Conservation (phyloP, 345 rosid species). For the Citrus hindsii region DNA sequence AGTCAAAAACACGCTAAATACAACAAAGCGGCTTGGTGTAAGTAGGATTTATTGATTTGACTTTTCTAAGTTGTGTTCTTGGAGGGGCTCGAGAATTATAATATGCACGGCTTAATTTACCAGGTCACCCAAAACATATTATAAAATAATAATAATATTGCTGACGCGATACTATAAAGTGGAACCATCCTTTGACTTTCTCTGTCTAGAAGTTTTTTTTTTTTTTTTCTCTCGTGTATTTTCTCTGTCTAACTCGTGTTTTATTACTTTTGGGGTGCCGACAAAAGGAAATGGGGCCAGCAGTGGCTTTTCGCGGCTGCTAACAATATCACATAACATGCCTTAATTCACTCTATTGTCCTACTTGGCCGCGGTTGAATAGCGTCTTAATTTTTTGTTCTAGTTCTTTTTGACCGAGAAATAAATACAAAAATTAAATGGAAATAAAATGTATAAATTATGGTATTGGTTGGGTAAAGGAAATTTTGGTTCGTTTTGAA, state of each 20-base stretch:
- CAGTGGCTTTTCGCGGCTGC: background rate
- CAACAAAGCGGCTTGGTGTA: conserved; percentile 2
- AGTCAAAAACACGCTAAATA: conserved; percentile 60
- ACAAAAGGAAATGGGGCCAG: conserved; percentile 4
- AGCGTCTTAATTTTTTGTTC: too few species aligned
- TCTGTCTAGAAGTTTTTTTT: background rate
- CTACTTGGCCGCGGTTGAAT: background rate
- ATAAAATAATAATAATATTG: background rate
- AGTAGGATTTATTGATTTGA: conserved; percentile 18
- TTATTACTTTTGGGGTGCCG: background rate
- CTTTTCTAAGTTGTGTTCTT: conserved; percentile 31
- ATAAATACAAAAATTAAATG: background rate
- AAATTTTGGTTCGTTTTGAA: background rate
- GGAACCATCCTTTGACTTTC: conserved; percentile 9
- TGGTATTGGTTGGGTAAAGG: background rate
- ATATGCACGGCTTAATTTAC: background rate
- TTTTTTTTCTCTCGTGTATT: background rate
- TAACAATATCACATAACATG: background rate
- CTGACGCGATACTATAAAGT: background rate
- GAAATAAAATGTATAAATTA: background rate
- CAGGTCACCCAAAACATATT: background rate
- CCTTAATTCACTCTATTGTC: background rate
- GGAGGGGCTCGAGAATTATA: conserved; percentile 1
- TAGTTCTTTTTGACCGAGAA: background rate
- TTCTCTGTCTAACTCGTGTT: conserved; percentile 18